Percentiles rank a stretch among this genome's conserved stretches.
These are phyloP conservation scores for Gentiana dahurica DNA, from an alignment of 257 asterid species.

Conservation along the genomic window DNA sequence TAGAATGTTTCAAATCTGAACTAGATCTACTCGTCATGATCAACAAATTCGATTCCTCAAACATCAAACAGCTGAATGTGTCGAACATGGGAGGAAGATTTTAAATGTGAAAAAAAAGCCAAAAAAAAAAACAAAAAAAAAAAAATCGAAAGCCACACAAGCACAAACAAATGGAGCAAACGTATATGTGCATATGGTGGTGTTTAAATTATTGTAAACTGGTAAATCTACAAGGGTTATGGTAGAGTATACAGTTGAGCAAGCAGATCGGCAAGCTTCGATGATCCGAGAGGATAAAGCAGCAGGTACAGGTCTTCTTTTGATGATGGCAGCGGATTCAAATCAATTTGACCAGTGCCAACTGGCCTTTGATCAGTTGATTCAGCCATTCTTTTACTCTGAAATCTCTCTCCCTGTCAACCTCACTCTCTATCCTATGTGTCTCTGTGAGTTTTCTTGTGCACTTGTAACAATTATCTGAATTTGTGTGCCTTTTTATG, in stretches of 20 bases:
- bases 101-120: not conserved
- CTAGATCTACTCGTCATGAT: too few relatives aligned
- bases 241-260: constrained; percentile 2
- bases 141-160: not conserved
- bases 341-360: not conserved
- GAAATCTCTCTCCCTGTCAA: not conserved
- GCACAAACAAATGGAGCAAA: not conserved
- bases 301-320: not conserved
- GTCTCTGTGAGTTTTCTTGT: too few relatives aligned
- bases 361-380: not conserved
- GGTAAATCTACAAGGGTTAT: not conserved
- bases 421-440: not conserved
- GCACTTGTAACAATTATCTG: too few relatives aligned
- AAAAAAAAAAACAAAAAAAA: not conserved
- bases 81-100: not conserved
- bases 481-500: too few relatives aligned
- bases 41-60: too few relatives aligned
- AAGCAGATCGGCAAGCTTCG: constrained; percentile 2
- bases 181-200: not conserved
- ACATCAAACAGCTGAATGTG: not conserved
- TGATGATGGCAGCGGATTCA: not conserved
- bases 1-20: too few relatives aligned
- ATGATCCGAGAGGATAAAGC: not conserved
- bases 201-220: not conserved
- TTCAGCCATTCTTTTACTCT: not conserved